phyloP scores from a whole-genome alignment of 1,139 yeast genomes.

The Dujonia santamariae region DNA sequence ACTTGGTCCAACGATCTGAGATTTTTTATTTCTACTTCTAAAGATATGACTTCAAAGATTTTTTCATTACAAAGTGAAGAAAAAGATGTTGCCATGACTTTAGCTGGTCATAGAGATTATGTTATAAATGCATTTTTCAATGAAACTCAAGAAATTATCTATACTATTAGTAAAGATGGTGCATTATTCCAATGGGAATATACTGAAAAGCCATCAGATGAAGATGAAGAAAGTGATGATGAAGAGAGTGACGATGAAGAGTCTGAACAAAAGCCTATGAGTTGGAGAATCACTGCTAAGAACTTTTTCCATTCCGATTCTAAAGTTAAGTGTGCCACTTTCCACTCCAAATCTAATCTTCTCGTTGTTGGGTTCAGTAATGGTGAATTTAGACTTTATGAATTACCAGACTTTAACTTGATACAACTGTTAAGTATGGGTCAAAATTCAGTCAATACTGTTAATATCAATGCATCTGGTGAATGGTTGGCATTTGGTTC shows the following conservation, averaged over 20 bases:
- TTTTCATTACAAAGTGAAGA: conserved; percentile 76
- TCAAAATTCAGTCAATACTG: conserved; percentile 82
- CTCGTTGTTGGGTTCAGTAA: conserved; percentile 86
- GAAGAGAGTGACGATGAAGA: conserved; percentile 31
- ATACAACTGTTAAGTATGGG: conserved; percentile 92
- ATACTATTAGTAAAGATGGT: conserved; percentile 92
- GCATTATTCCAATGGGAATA: conserved; percentile 93
- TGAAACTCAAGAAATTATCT: conserved; percentile 79
- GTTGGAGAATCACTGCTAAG: conserved; percentile 84
- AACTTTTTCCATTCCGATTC: conserved; percentile 73
- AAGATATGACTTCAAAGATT: conserved; percentile 87
- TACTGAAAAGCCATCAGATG: conserved; percentile 44
- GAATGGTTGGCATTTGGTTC: conserved; percentile 99
- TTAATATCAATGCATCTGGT: conserved; percentile 75
- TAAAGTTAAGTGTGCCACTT: conserved; percentile 75
- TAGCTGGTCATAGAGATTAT: conserved; percentile 90
- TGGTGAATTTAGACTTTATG: conserved; percentile 93
- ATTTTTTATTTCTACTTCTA: conserved; percentile 80
- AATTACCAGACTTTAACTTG: conserved; percentile 65
- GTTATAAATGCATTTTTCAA: conserved; percentile 87
- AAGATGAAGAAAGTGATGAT: conserved; percentile 37
- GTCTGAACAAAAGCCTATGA: conserved; percentile 25
- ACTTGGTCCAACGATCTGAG: conserved; percentile 92
- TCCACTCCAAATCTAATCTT: conserved; percentile 69
- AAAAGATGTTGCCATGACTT: conserved; percentile 75